Conservation (phyloP, 768 basidiomycete species). For the Leccinum broughii region DNA sequence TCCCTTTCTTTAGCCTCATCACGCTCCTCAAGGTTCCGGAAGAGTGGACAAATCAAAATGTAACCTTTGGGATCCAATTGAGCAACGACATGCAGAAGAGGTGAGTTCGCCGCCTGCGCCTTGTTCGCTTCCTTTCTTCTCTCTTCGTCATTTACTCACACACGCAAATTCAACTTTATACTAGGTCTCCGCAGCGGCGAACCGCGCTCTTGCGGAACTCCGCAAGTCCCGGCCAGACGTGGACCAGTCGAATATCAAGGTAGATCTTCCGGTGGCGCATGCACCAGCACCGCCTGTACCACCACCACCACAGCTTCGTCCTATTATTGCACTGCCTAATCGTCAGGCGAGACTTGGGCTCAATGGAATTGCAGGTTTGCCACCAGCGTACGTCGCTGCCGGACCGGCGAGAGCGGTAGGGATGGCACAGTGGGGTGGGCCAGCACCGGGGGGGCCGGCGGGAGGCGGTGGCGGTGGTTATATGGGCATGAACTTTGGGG, state of each 20-base stretch:
- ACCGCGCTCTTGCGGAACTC: conserved; percentile 64
- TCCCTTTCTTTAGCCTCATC: conserved; percentile 20
- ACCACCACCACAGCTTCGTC: background rate
- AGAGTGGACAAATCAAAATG: conserved; percentile 49
- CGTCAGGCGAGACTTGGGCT: background rate
- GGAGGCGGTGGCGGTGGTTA: background rate
- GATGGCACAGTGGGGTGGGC: background rate
- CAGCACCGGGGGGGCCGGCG: background rate
- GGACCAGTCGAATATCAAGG: conserved; percentile 56
- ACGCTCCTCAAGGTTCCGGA: conserved; percentile 8
- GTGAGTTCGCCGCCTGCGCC: conserved; percentile 34
- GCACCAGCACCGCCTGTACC: background rate
- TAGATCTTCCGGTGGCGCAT: conserved; percentile 53
- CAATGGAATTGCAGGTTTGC: background rate
- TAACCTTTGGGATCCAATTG: conserved; percentile 65
- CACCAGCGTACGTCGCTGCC: background rate
- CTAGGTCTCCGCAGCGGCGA: conserved; percentile 69
- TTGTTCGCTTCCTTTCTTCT: background rate
- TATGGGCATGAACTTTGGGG: background rate
- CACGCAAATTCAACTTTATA: background rate
- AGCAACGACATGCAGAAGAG: conserved; percentile 65
- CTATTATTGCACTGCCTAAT: background rate
- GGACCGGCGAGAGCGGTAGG: background rate
- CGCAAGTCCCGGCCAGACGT: conserved; percentile 62
- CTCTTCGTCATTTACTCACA: conserved; percentile 16